These are phyloP conservation scores for Puccinia novopanici DNA, from an alignment of 1,284 basidiomycete species.

Conservation along the genomic window DNA sequence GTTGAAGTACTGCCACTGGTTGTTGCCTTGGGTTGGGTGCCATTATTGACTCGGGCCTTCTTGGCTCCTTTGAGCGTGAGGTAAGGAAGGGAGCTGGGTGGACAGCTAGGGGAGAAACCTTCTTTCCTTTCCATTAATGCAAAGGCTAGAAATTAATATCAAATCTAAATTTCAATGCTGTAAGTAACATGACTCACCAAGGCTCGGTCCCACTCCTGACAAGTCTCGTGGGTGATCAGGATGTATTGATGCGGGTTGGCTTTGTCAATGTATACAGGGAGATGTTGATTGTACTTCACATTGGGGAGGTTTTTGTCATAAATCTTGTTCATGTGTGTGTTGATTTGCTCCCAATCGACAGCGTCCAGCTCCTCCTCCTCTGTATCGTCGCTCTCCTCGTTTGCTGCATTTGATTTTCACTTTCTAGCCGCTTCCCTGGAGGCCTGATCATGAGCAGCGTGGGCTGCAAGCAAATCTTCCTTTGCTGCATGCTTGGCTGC, in stretches of 20 bases:
- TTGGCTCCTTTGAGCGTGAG: no score
- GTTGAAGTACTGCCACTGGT: no score
- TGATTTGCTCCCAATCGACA: neutral
- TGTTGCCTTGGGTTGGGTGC: no score
- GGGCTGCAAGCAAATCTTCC: neutral
- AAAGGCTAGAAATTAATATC: no score
- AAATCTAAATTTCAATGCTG: no score
- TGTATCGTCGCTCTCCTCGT: neutral
- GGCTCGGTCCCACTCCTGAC: neutral
- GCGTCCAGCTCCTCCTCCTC: neutral
- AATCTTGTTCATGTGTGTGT: neutral
- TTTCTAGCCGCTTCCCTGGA: neutral
- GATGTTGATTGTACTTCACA: neutral
- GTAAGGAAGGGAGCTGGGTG: no score
- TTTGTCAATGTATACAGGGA: neutral
- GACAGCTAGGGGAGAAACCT: no score
- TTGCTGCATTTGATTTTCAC: neutral
- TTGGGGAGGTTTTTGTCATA: neutral
- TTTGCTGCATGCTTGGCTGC: neutral
- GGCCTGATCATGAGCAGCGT: neutral
- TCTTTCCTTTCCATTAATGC: no score
- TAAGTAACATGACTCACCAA: neutral
- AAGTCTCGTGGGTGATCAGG: neutral
- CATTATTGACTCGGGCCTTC: no score
- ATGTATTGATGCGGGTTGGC: neutral